Base-by-base conservation (phyloP, 2,329 filamentous ascomycete genomes). In the Hypomyces rosellus region DNA sequence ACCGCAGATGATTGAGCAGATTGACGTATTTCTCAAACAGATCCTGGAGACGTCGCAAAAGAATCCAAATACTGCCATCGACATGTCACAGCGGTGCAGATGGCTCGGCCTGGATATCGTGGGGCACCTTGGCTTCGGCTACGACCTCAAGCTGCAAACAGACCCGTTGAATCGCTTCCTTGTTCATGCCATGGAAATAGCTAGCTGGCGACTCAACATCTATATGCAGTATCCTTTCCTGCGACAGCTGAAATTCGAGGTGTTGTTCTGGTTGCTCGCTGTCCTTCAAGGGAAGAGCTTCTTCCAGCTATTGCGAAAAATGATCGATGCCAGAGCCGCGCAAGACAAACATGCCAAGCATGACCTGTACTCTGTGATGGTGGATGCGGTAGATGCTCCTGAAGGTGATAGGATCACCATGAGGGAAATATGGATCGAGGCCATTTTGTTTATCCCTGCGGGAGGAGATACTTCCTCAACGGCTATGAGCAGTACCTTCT, bases 401-500 rank as follows among this genome's bases (percentile, higher is more conserved):
- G 46, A 15, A 8, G n/a, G 7, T 4, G 18, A 36, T 41, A 22
- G 18, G n/a, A 33, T 42, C 25, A 14, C 9, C 20, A 22, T 34
- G n/a, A 30, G 9, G 9, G 36, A 48, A 14, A 12, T 48, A 18
- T 41, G 30, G 37, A 16, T 38, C 25, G 46, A 48, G 9, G 46
- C 46, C 5, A 34, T 48, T 16, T 33, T 48, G 6, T 42, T 48
- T 38, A 48, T 48, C 18, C 34, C 39, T 3, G 46, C 46, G 6
- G 25, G 25, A 5, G 25, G 25, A 30, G 25, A 30, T 6, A 30
- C 25, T 7, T 30, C 25, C 25, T 30, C 25, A 30, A 30, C 25
- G 25, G 25, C 25, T 11, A 30, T 30, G 25, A 30, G 25, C 25
- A 30, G 25, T 1, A 60, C 61, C 0, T 63, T 72, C 47, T 73